Evolutionary conservation across 306 rosid genomes (phyloP), one percentile per base, ranked within the genome.

Genomic region (Casuarina cunninghamiana): DNA sequence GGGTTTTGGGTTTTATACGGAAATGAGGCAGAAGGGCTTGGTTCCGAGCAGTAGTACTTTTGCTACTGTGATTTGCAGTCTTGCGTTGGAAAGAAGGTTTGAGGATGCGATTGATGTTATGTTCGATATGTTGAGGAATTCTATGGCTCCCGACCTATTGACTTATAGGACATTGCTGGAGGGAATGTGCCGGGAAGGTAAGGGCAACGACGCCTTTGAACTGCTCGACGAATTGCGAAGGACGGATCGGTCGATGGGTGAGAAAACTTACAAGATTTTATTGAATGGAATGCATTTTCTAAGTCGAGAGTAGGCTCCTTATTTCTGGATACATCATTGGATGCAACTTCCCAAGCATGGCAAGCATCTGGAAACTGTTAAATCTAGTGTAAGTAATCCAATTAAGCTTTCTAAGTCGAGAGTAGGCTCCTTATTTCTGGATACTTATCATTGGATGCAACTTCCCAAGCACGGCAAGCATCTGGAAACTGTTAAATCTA

Each of bases 81-180:
- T 90, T 12, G 86, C 97, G 0, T 46, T 95, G 87, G 97, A 86
- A 9, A 32, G 81, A 19, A 83, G 91, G 77, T 88, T 86, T 78
- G 93, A 89, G 80, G 96, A 91, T 71, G 95, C 97, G 0, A 78
- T 79, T 68, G 90, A 87, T 81, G 88, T 88, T 69, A 35, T 89
- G 71, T 85, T 89, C 75, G 96, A 92, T 78, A 95, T 91, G 98
- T 78, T 92, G 93, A 78, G 68, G 46, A 80, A 88, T 78, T 79
- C 86, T 17, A 74, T 88, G 91, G 81, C 88, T 10, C 97, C 98
- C 17, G 97, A 95, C 89, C 76, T 87, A 75, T 81, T 95, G 53
- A 95, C 98, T 6, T 92, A 95, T 60, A 88, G 86, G 81, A 95
- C 98, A 2, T 77, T 95, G 19, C 83, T 91, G 69, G 97, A 91